Evolutionary conservation across 352 stramenopile species (phyloP).

Genomic region (Pythium angustatum): DNA sequence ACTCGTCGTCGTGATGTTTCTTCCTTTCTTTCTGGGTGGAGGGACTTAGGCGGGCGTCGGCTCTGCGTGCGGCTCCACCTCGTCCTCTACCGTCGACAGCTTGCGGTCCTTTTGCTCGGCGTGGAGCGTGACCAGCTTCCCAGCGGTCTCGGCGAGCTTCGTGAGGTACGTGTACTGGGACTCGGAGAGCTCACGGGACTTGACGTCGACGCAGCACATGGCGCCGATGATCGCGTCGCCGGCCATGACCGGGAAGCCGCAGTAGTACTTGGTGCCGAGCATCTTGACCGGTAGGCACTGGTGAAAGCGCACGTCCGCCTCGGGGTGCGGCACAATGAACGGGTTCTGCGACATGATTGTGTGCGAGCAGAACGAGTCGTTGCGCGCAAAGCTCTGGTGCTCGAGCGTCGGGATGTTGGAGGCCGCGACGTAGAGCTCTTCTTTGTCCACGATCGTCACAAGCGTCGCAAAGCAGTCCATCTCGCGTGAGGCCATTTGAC

Average conservation of each 20-base stretch:
- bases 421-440: conserved; percentile 52
- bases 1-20: no score
- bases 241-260: conserved; percentile 61
- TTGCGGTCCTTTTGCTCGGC: conserved; percentile 14
- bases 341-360: conserved; percentile 60
- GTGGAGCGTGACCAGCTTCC: conserved; percentile 45
- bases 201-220: conserved; percentile 42
- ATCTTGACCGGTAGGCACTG: conserved; percentile 29
- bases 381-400: conserved; percentile 45
- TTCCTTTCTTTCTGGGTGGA: no score
- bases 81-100: conserved; percentile 6
- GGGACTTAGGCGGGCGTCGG: no score
- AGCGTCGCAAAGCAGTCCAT: conserved; percentile 55
- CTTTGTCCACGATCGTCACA: conserved; percentile 60
- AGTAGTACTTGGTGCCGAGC: conserved; percentile 70
- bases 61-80: neutral
- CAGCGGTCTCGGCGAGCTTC: conserved; percentile 46
- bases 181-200: conserved; percentile 26
- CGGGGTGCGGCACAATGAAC: conserved; percentile 56
- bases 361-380: conserved; percentile 65
- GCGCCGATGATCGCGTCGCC: conserved; percentile 53
- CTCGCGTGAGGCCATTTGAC: conserved; percentile 52
- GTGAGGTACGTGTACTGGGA: conserved; percentile 34
- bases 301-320: conserved; percentile 72
- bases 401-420: conserved; percentile 41